phyloP scores from a whole-genome alignment of 768 basidiomycete genomes.

The Kwoniella dejecticola region DNA sequence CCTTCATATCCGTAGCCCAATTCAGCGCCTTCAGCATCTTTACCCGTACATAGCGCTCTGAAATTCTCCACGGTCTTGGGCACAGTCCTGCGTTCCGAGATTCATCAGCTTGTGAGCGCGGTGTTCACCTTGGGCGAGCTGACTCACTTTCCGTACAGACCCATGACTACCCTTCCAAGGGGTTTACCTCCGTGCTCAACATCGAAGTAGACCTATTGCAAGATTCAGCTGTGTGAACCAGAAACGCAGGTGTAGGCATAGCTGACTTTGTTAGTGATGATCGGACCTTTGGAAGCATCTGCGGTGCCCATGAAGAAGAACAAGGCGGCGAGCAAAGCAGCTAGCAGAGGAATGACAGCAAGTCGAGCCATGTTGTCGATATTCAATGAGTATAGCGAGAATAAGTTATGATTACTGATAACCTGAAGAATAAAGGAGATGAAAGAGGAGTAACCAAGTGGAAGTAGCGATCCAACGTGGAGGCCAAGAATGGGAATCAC shows the following conservation, averaged over 20 bases:
- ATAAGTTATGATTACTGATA: background rate
- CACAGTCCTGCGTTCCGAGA: conserved; percentile 65
- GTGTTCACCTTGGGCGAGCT: background rate
- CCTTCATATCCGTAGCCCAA: conserved; percentile 91
- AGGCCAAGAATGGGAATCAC: background rate
- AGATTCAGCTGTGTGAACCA: background rate
- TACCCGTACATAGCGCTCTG: conserved; percentile 84
- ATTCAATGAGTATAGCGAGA: background rate
- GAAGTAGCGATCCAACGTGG: background rate
- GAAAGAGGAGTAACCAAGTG: background rate
- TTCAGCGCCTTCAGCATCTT: conserved; percentile 72
- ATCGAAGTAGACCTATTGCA: conserved; percentile 75
- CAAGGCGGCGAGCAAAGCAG: conserved; percentile 53
- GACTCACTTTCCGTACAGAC: conserved; percentile 81
- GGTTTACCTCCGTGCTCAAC: conserved; percentile 87
- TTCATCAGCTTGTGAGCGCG: background rate
- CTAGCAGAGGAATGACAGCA: conserved; percentile 37
- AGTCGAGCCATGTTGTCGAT: conserved; percentile 29
- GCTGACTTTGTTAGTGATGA: conserved; percentile 74
- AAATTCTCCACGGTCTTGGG: conserved; percentile 97
- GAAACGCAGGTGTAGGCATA: background rate
- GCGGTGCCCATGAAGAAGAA: conserved; percentile 52
- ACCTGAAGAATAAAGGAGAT: conserved; percentile 3
- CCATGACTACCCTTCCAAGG: conserved; percentile 81
- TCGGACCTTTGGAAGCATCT: conserved; percentile 82